A percentile compares a stretch with the other conserved stretches of the same genome.
These are phyloP conservation scores for Mercurialis annua DNA, from an alignment of 345 rosid genomes.

Conservation along the genomic window DNA sequence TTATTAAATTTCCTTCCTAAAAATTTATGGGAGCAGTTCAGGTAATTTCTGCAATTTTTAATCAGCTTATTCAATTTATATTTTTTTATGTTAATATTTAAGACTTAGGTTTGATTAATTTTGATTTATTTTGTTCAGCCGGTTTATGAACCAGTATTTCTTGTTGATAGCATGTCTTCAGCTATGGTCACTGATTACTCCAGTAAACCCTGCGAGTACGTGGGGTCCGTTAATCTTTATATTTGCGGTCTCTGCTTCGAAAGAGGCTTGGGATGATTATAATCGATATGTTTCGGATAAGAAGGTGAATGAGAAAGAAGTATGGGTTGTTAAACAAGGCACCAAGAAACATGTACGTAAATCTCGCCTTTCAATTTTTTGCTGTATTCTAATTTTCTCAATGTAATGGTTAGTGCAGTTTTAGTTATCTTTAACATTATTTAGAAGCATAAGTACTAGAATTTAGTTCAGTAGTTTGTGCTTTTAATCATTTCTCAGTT, in stretches of 20 bases:
- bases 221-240: constrained; percentile 98
- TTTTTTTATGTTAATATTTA: not conserved
- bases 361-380: not conserved
- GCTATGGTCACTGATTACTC: constrained; percentile 98
- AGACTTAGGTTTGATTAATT: not conserved
- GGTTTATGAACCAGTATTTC: constrained; percentile 99
- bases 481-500: no score
- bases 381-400: not conserved
- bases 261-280: constrained; percentile 99
- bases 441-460: no score
- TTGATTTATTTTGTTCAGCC: constrained; percentile 45
- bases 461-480: no score
- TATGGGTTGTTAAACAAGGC: constrained; percentile 83
- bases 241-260: constrained; percentile 92
- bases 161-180: constrained; percentile 99
- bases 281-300: constrained; percentile 89
- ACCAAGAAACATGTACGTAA: constrained; percentile 69
- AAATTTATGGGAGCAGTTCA: constrained; percentile 93
- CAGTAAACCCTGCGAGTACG: constrained; percentile 98
- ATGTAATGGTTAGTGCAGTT: not conserved
- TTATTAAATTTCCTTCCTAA: constrained; percentile 84
- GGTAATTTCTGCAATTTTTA: constrained; percentile 37
- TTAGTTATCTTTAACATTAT: not conserved
- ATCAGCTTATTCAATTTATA: not conserved
- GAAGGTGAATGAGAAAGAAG: constrained; percentile 94